phyloP scores from a whole-genome alignment of 805 yeast genomes.

The Metschnikowia matae region DNA sequence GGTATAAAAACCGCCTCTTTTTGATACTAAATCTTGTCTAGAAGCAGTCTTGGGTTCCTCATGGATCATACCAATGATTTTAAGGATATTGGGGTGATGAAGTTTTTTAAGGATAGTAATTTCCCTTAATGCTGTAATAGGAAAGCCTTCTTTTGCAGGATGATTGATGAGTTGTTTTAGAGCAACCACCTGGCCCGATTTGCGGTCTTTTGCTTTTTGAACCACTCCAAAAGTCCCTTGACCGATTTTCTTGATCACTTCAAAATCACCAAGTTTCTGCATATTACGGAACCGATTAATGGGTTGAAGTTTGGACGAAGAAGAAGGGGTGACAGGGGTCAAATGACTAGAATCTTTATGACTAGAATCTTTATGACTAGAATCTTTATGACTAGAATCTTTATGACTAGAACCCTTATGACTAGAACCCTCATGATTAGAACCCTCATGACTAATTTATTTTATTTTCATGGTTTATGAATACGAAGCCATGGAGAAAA shows the following conservation, averaged over 20 bases:
- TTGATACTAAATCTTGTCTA: slow-evolving; percentile 32
- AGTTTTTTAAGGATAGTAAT: slow-evolving; percentile 74
- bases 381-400: too few relatives aligned
- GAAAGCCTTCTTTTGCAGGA: slow-evolving; percentile 77
- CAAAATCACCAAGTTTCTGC: slow-evolving; percentile 30
- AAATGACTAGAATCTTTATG: too few relatives aligned
- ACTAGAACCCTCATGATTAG: too few relatives aligned
- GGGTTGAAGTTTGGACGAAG: slow-evolving; percentile 15
- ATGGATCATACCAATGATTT: slow-evolving; percentile 73
- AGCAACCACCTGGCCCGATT: slow-evolving; percentile 68
- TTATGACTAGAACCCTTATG: too few relatives aligned
- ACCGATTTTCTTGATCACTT: slow-evolving; percentile 36
- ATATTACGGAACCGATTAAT: slow-evolving; percentile 26
- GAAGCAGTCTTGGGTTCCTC: slow-evolving; percentile 32
- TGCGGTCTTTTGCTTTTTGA: slow-evolving; percentile 61
- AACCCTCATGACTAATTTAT: too few relatives aligned
- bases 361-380: too few relatives aligned
- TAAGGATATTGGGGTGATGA: slow-evolving; percentile 67
- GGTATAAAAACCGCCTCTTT: slow-evolving; percentile 62
- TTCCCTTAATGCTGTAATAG: slow-evolving; percentile 92
- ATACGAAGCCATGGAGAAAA: too few relatives aligned
- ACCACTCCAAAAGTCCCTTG: slow-evolving; percentile 64
- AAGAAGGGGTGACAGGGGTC: background rate
- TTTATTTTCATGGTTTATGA: too few relatives aligned
- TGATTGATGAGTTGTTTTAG: slow-evolving; percentile 80